phyloP scores from a whole-genome alignment of 2,329 filamentous ascomycete genomes.

The Escovopsis sp. region DNA sequence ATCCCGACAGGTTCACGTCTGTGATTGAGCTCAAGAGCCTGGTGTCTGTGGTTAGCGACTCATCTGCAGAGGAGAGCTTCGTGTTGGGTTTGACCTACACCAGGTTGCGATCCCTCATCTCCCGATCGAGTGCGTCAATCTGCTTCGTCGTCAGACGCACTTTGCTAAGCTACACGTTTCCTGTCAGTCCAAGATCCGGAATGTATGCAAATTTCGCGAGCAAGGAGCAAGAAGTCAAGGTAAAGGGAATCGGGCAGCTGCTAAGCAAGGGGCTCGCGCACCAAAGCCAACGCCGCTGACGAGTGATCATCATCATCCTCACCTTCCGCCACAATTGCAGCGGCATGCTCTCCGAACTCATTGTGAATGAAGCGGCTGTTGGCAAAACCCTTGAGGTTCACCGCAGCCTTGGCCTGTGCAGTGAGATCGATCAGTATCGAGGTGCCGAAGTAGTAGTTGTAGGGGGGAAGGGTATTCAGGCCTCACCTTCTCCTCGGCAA shows the following conservation, averaged over 20 bases:
- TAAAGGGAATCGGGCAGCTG: conserved; percentile 10
- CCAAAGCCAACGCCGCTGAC: conserved; percentile 51
- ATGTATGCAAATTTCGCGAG: conserved; percentile 2
- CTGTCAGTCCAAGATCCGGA: conserved; percentile 9
- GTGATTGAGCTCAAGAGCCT: conserved; percentile 7
- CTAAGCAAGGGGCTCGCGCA: conserved; percentile 39
- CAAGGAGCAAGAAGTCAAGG: conserved; percentile 8
- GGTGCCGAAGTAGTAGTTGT: neutral
- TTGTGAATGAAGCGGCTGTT: conserved; percentile 37
- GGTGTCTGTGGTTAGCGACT: neutral
- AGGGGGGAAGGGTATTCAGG: conserved; percentile 1
- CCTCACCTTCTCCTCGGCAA: conserved; percentile 43
- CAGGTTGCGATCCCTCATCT: conserved; percentile 40
- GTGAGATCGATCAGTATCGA: neutral
- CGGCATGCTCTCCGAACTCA: conserved; percentile 18
- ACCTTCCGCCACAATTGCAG: conserved; percentile 33
- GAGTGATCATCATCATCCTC: conserved; percentile 43
- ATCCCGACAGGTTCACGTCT: conserved; percentile 5
- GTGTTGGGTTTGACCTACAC: conserved; percentile 21
- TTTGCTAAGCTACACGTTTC: conserved; percentile 24
- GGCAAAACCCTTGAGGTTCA: conserved; percentile 34
- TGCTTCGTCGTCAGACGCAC: conserved; percentile 30
- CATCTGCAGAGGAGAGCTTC: neutral
- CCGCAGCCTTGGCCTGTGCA: conserved; percentile 27
- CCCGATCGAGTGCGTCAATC: conserved; percentile 37